Percentiles rank a stretch among this genome's conserved stretches.
These are phyloP conservation scores for Leishmania lainsoni DNA, from an alignment of 208 protist genomes.

Conservation along the genomic window DNA sequence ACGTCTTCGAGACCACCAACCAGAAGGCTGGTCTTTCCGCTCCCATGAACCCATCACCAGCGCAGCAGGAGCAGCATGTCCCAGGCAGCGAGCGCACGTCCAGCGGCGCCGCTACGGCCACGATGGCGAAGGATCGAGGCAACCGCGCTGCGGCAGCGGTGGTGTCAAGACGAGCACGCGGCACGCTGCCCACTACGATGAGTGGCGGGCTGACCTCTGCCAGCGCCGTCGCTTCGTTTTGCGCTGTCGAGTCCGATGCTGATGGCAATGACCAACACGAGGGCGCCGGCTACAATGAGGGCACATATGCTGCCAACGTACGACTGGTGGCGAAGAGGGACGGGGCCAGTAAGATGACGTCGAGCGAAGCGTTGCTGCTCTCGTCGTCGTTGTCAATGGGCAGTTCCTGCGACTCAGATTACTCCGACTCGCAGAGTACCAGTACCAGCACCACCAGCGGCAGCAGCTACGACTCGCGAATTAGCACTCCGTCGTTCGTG, in stretches of 20 bases:
- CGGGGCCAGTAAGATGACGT: not conserved
- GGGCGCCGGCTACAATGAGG: not conserved
- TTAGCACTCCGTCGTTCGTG: not conserved
- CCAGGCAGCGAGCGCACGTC: not conserved
- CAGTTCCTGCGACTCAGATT: not conserved
- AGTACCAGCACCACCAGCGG: not conserved
- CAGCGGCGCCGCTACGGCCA: not conserved
- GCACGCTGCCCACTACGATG: not conserved
- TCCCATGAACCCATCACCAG: not conserved
- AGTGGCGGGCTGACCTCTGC: not conserved
- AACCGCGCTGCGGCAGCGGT: not conserved
- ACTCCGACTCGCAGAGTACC: not conserved
- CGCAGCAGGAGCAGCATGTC: not conserved
- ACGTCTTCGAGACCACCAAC: not conserved
- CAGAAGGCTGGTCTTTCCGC: not conserved
- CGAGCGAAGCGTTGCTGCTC: not conserved
- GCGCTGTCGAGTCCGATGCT: not conserved
- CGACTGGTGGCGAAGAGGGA: not conserved
- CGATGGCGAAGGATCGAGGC: not conserved
- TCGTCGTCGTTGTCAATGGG: not conserved
- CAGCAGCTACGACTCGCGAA: conserved; percentile 2
- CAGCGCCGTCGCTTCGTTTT: not conserved
- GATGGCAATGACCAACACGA: not conserved
- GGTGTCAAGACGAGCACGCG: not conserved
- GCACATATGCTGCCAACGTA: not conserved